Evolutionary conservation across 73 alveolate genomes (phyloP).

Genomic region (Tetrahymena malaccensis): DNA sequence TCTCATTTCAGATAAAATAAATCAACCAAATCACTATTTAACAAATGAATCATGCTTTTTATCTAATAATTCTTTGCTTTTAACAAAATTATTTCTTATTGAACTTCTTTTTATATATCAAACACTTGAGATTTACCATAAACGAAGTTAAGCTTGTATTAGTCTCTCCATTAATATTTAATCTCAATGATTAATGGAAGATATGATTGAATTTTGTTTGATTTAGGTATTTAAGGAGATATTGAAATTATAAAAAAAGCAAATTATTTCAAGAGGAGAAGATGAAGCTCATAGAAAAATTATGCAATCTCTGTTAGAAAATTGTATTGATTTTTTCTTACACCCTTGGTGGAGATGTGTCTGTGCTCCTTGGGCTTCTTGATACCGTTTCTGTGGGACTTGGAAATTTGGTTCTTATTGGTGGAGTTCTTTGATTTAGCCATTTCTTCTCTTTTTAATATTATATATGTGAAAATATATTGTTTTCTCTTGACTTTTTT

Average conservation of each 20-base stretch:
- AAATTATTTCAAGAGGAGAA: background rate
- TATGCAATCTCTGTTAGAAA: background rate
- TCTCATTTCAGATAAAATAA: too few relatives aligned
- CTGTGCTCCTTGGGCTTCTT: constrained; percentile 77
- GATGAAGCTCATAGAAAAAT: background rate
- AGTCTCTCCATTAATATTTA: background rate
- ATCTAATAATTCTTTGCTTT: too few relatives aligned
- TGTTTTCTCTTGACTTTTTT: background rate
- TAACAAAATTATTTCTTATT: too few relatives aligned
- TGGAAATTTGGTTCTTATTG: constrained; percentile 48
- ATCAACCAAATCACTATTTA: background rate
- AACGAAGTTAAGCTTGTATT: background rate
- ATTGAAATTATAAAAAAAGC: background rate
- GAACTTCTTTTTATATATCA: too few relatives aligned
- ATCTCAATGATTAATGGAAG: background rate
- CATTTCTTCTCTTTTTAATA: constrained; percentile 36
- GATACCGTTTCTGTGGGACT: constrained; percentile 78
- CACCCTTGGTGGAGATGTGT: constrained; percentile 68
- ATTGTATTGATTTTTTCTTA: background rate
- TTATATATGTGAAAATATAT: background rate
- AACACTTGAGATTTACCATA: background rate
- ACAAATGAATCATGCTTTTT: background rate
- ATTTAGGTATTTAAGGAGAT: background rate
- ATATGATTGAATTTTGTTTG: background rate
- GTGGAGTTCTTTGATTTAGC: constrained; percentile 58